Conservation (phyloP, 306 rosid species). For the Sesbania bispinosa region DNA sequence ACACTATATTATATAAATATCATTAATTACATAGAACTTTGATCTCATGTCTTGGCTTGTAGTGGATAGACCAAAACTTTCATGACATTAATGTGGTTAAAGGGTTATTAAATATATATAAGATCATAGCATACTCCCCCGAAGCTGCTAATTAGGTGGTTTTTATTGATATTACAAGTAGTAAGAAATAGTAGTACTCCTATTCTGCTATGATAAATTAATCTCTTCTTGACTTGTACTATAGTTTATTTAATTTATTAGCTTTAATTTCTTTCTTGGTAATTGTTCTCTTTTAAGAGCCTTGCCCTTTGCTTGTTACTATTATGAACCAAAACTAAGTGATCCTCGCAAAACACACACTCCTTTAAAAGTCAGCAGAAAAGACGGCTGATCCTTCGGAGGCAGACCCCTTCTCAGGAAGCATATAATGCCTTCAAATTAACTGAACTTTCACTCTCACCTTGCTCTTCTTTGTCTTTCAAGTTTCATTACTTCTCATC, state of each 20-base stretch:
- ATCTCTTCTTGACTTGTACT: slow-evolving; percentile 35
- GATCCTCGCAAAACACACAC: slow-evolving; percentile 46
- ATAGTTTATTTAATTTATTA: slow-evolving; percentile 15
- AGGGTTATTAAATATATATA: slow-evolving; percentile 30
- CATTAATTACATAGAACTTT: slow-evolving; percentile 46
- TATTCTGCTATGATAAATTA: not conserved
- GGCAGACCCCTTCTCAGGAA: slow-evolving; percentile 68
- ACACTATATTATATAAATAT: slow-evolving; percentile 10
- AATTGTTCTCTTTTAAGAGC: slow-evolving; percentile 36
- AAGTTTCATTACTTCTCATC: not conserved
- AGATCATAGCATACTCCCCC: slow-evolving; percentile 46
- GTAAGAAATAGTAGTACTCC: too few species aligned
- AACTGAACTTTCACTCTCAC: slow-evolving; percentile 34
- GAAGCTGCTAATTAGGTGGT: slow-evolving; percentile 29
- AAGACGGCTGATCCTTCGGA: slow-evolving; percentile 98
- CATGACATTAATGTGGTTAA: slow-evolving; percentile 44
- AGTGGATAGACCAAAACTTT: slow-evolving; percentile 31
- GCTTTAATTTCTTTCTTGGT: slow-evolving; percentile 42
- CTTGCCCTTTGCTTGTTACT: slow-evolving; percentile 33
- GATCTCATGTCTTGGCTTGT: slow-evolving; percentile 42
- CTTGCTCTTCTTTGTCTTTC: slow-evolving; percentile 27
- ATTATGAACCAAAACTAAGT: slow-evolving; percentile 24
- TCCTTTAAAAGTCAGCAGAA: slow-evolving; percentile 67
- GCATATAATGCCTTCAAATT: slow-evolving; percentile 72
- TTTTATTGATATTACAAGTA: slow-evolving; percentile 76